Percentiles rank a stretch among this genome's conserved stretches.
These are phyloP conservation scores for Viola odorata DNA, from an alignment of 345 rosid species.

Conservation along the genomic window DNA sequence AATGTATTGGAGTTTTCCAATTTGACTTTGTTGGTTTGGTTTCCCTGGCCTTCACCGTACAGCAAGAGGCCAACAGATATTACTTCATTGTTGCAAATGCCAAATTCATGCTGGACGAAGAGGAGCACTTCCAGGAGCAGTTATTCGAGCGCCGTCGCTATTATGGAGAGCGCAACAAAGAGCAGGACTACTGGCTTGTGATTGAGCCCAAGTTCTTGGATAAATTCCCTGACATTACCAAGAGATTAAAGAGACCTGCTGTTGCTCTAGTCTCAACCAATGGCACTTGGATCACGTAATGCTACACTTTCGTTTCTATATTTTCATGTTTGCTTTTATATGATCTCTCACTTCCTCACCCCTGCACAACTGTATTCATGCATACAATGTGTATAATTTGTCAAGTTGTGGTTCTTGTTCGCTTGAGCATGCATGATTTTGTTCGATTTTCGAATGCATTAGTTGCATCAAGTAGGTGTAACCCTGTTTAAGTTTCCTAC, in stretches of 20 bases:
- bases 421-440: too few species aligned
- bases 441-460: too few species aligned
- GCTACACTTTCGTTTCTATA: not conserved
- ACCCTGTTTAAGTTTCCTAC: too few species aligned
- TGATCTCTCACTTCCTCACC: too few species aligned
- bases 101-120: slow-evolving; percentile 95
- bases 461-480: too few species aligned
- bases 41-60: not conserved
- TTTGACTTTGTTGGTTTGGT: too few species aligned
- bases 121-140: slow-evolving; percentile 88
- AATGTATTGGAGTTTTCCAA: too few species aligned
- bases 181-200: slow-evolving; percentile 88
- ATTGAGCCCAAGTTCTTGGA: slow-evolving; percentile 90
- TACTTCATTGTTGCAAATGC: slow-evolving; percentile 83
- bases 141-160: slow-evolving; percentile 67
- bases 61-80: slow-evolving; percentile 46
- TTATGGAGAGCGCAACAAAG: slow-evolving; percentile 59
- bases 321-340: not conserved
- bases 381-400: too few species aligned
- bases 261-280: slow-evolving; percentile 92
- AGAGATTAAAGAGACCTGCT: slow-evolving; percentile 84
- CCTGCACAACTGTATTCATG: too few species aligned
- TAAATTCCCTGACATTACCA: slow-evolving; percentile 69
- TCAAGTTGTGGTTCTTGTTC: too few species aligned
- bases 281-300: slow-evolving; percentile 93